Conservation (phyloP, 2,329 filamentous ascomycete species). For the Madurella mycetomatis region DNA sequence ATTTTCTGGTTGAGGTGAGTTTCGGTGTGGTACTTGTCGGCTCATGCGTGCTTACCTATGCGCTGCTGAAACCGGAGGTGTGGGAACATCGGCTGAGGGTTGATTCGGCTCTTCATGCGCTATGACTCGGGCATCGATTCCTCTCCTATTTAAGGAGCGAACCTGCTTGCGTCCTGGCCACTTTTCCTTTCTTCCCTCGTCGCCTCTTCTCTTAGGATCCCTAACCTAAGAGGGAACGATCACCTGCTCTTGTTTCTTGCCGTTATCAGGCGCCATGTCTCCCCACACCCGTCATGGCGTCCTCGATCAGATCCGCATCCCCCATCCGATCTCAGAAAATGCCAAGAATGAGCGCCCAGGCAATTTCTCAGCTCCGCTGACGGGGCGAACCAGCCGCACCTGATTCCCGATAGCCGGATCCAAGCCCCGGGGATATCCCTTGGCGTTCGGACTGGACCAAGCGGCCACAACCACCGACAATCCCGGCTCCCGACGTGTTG, state of each 20-base stretch:
- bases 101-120: not conserved
- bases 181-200: conserved; percentile 7
- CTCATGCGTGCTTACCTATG: not conserved
- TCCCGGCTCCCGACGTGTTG: conserved; percentile 3
- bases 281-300: conserved; percentile 4
- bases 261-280: conserved; percentile 1
- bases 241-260: not conserved
- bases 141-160: not conserved
- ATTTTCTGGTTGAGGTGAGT: not conserved
- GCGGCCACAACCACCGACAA: not conserved
- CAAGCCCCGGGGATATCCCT: not conserved
- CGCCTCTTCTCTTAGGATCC: conserved; percentile 9
- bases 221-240: not conserved
- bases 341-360: conserved; percentile 1
- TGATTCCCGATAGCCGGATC: not conserved
- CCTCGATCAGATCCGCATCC: not conserved
- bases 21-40: not conserved
- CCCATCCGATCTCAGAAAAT: not conserved
- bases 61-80: conserved; percentile 1
- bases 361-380: conserved; percentile 12
- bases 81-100: conserved; percentile 1
- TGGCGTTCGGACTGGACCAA: not conserved
- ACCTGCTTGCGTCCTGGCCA: not conserved
- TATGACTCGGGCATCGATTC: not conserved
- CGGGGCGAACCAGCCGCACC: not conserved